Evolutionary conservation across 371 early-diverging fungal species (phyloP), one percentile per base, ranked within the genome.

Genomic region (Mucor irregularis): DNA sequence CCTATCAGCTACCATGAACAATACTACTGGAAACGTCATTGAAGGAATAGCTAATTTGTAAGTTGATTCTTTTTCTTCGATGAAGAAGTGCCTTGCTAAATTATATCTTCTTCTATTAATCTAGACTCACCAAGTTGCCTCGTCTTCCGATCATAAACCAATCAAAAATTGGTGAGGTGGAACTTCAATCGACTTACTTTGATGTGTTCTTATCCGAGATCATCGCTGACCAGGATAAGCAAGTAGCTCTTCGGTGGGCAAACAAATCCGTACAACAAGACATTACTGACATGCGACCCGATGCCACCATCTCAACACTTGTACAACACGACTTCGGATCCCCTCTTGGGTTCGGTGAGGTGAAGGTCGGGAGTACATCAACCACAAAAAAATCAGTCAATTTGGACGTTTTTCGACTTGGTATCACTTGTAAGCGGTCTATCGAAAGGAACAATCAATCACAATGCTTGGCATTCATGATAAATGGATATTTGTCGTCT

Each of bases 21-120:
- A 52, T 56, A 47, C 44, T 34, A 52, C 35, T 0, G 53, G 56
- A 39, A 52, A 56, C 30, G 56, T 62, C 16, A 47, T 62, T 48
- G 55, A 62, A 56, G 52, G 49, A 52, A 28, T 52, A 53, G 53
- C 62, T 49, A 62, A 62, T 33, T 55, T 46, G 62, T 55, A 46
- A 39, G 51, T 26, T 51, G 19, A 55, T 61, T 61, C 2, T 55
- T 55, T 55, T 55, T 56, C 56, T 61, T 55, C 29, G 52, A 47
- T 56, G 46, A 61, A 55, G 50, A 51, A 55, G 40, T 37, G 13
- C 45, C 16, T 58, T 50, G 43, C 38, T 58, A 58, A 58, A 50
- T 44, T 46, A 55, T 61, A 53, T 61, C 25, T 47, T 37, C 46
- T 51, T 61, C 38, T 61, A 55, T 61, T 49, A 47, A 55, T 61